Percentiles rank a stretch among this genome's conserved stretches.
Evolutionary conservation across 768 basidiomycete species (phyloP).

Genomic region (Termitomyces sp.): DNA sequence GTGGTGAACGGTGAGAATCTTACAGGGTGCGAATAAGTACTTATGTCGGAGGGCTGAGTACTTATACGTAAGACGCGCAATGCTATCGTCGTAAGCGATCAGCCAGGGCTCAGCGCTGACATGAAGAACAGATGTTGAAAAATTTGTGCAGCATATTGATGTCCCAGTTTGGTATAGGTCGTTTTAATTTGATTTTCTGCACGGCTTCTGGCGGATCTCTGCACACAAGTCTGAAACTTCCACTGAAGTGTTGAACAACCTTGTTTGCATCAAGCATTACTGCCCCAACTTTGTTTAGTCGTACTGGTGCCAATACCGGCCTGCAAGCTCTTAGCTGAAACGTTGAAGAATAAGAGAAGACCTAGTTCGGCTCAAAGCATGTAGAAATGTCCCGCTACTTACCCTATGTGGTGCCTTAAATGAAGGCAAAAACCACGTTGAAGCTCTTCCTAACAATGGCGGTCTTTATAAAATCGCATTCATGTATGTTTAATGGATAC

Average conservation of each 20-base stretch:
- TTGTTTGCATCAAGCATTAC: not conserved
- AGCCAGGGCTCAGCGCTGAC: not conserved
- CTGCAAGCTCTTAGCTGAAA: not conserved
- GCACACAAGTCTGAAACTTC: not conserved
- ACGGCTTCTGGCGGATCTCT: not conserved
- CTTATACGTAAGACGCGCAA: not conserved
- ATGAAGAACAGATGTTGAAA: conserved; percentile 1
- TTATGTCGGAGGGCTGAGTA: not conserved
- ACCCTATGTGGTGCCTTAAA: not conserved
- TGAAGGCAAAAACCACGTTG: not conserved
- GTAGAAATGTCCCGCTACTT: not conserved
- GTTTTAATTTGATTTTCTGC: not conserved
- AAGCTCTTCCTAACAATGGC: not conserved
- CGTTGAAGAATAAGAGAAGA: not conserved
- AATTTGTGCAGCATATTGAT: conserved; percentile 8
- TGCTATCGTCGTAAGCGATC: not conserved
- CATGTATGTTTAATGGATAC: not conserved
- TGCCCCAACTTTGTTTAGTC: not conserved
- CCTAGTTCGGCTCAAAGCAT: not conserved
- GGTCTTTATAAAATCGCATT: not conserved
- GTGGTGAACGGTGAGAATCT: not conserved
- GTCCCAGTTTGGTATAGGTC: conserved; percentile 3
- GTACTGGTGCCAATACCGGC: not conserved
- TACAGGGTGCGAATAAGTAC: not conserved
- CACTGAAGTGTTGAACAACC: not conserved